phyloP scores from a whole-genome alignment of 2,329 filamentous ascomycete species.

The Neofusicoccum cordaticola region DNA sequence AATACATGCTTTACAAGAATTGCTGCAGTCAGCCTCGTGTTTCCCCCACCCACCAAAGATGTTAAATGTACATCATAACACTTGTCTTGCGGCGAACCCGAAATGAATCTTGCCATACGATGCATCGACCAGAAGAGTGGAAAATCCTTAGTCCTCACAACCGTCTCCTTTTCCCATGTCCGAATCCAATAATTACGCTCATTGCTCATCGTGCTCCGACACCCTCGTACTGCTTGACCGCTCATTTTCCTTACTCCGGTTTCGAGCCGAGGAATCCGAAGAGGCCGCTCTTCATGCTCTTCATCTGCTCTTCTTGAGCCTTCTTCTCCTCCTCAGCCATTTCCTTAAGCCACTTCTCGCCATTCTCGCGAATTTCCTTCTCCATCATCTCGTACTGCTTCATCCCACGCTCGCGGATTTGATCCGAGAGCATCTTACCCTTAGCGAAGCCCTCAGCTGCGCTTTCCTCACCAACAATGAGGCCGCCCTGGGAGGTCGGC shows the following conservation, averaged over 20 bases:
- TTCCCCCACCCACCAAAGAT: background rate
- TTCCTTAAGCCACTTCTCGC: conserved; percentile 93
- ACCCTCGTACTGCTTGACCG: background rate
- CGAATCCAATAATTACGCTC: background rate
- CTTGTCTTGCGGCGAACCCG: background rate
- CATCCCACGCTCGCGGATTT: conserved; percentile 87
- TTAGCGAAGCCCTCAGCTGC: conserved; percentile 77
- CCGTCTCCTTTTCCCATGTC: background rate
- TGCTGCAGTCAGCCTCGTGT: conserved; percentile 4
- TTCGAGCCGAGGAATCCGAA: conserved; percentile 50
- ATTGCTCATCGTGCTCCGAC: background rate
- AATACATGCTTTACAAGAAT: conserved; percentile 15
- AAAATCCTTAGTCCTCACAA: background rate
- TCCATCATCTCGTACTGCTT: conserved; percentile 87
- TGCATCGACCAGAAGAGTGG: conserved; percentile 4
- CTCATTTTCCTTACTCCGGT: background rate
- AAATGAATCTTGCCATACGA: background rate
- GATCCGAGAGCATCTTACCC: conserved; percentile 96
- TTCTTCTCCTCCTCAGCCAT: conserved; percentile 87
- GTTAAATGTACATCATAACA: background rate
- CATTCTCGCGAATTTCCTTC: conserved; percentile 87
- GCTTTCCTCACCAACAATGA: conserved; percentile 48
- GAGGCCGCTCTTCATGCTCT: conserved; percentile 82
- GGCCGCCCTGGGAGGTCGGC: conserved; percentile 59
- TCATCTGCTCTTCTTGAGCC: conserved; percentile 84